Conservation (phyloP, 1,139 yeast genomes). For the Sugiyamaella japonica region DNA sequence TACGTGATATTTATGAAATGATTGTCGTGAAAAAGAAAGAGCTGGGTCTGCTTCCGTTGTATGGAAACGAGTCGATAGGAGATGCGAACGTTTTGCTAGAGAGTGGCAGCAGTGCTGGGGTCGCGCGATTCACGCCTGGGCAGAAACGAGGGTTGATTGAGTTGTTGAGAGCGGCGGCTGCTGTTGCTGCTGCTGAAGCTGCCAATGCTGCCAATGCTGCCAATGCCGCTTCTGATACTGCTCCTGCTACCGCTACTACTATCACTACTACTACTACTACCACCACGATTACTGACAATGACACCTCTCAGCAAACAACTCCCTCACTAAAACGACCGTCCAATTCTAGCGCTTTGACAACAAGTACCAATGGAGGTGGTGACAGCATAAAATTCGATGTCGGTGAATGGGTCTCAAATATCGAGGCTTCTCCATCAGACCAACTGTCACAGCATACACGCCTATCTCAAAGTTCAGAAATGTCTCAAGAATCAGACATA, state of each 20-base stretch:
- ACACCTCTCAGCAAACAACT: neutral
- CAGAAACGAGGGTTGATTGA: constrained; percentile 12
- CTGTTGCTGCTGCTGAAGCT: neutral
- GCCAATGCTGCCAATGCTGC: neutral
- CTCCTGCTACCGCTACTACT: neutral
- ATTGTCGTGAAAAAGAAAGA: constrained; percentile 39
- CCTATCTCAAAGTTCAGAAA: neutral
- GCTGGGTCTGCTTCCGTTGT: constrained; percentile 19
- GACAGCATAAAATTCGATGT: constrained; percentile 18
- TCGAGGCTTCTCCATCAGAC: constrained; percentile 19
- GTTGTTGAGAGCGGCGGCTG: constrained; percentile 8
- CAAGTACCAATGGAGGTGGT: neutral
- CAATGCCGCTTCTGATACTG: neutral
- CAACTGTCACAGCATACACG: constrained; percentile 9
- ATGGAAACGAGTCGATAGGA: neutral
- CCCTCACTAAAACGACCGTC: neutral
- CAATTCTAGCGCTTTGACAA: neutral
- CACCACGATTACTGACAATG: neutral
- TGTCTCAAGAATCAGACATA: neutral
- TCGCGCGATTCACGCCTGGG: neutral
- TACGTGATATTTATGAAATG: constrained; percentile 50
- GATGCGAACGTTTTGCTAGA: neutral
- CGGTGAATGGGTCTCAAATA: constrained; percentile 27
- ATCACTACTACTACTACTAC: neutral
- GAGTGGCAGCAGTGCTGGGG: neutral